These are phyloP conservation scores for Hsuehochloa calcarea DNA, from an alignment of 176 grass and related monocot species.

Conservation along the genomic window DNA sequence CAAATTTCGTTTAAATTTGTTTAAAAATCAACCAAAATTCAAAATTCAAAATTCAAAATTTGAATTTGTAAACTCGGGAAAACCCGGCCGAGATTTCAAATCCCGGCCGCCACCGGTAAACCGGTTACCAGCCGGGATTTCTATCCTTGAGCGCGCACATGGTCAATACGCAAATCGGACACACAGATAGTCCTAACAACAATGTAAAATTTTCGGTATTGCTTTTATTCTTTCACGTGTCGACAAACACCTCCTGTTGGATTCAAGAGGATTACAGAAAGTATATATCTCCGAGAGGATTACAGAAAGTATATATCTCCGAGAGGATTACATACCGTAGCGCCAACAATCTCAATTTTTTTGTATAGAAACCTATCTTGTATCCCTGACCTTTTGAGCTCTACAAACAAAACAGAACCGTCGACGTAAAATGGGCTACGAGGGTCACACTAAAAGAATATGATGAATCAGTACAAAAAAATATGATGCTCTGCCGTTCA, in stretches of 20 bases:
- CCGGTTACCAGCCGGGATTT: no score
- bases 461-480: slow-evolving; percentile 24
- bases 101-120: no score
- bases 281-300: slow-evolving; percentile 13
- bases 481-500: slow-evolving; percentile 16
- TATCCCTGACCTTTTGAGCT: slow-evolving; percentile 38
- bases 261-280: slow-evolving; percentile 34
- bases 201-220: background rate
- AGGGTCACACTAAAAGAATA: slow-evolving; percentile 34
- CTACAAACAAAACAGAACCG: slow-evolving; percentile 37
- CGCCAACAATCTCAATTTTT: slow-evolving; percentile 30
- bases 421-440: slow-evolving; percentile 19
- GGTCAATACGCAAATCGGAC: no score
- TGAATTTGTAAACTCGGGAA: no score
- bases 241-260: slow-evolving; percentile 22
- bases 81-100: no score
- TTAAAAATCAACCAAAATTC: no score
- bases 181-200: background rate
- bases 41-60: no score
- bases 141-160: no score
- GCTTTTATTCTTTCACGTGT: slow-evolving; percentile 18
- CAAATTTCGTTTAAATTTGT: no score
- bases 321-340: slow-evolving; percentile 2
- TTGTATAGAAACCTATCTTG: slow-evolving; percentile 37
- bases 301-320: slow-evolving; percentile 12